Conservation (phyloP, 2,329 filamentous ascomycete species). For the Aspergillus terreus region DNA sequence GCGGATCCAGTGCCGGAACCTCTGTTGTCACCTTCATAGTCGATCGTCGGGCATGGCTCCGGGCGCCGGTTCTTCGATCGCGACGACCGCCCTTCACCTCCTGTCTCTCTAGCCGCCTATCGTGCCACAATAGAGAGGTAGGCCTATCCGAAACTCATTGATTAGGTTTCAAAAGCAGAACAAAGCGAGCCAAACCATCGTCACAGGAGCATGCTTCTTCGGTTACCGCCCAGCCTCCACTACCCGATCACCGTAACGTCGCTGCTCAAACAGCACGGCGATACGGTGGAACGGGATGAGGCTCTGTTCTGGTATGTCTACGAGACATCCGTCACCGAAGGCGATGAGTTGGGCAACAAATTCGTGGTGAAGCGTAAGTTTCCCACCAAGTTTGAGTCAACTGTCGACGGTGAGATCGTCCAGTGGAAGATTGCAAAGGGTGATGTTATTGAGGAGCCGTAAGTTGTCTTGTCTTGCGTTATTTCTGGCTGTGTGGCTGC, state of each 20-base stretch:
- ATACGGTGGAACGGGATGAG: constrained; percentile 71
- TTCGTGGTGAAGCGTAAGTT: constrained; percentile 66
- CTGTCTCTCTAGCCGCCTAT: background rate
- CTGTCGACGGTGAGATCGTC: constrained; percentile 73
- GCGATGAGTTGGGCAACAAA: constrained; percentile 70
- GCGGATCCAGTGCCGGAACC: constrained; percentile 1
- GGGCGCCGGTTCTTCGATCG: constrained; percentile 4
- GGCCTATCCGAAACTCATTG: background rate
- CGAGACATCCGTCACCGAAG: constrained; percentile 65
- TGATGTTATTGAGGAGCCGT: constrained; percentile 43
- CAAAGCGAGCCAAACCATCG: background rate
- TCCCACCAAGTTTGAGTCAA: constrained; percentile 76
- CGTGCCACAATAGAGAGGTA: background rate
- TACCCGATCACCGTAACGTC: constrained; percentile 93
- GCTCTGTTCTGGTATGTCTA: constrained; percentile 84
- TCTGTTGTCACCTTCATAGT: constrained; percentile 2
- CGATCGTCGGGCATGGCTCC: constrained; percentile 16
- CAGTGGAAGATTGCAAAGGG: constrained; percentile 65
- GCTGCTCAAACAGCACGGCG: constrained; percentile 71
- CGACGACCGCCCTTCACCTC: constrained; percentile 1
- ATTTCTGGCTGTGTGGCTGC: background rate
- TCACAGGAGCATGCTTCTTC: constrained; percentile 42
- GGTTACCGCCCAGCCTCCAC: constrained; percentile 59
- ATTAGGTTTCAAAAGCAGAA: background rate
- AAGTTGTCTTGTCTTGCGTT: constrained; percentile 17